Evolutionary conservation across 2,329 filamentous ascomycete genomes (phyloP).

Genomic region (Aspergillus fumigatus): DNA sequence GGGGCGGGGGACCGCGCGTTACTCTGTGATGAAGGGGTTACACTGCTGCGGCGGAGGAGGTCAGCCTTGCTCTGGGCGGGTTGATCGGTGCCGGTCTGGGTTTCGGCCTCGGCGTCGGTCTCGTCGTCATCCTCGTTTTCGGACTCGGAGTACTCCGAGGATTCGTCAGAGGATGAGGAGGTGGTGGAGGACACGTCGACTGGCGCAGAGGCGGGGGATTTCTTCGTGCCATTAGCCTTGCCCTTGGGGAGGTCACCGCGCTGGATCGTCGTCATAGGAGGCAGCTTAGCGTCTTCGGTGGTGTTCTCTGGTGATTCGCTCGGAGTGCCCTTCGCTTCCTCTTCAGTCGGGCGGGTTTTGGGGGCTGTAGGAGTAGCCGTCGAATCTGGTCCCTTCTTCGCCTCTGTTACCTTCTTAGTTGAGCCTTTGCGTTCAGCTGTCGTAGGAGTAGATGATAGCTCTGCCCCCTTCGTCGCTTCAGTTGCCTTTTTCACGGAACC

Average conservation of each 20-base stretch:
- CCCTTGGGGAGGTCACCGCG: not conserved
- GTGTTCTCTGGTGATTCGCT: conserved; percentile 1
- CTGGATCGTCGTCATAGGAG: not conserved
- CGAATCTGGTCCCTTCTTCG: not conserved
- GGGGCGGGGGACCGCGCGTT: not conserved
- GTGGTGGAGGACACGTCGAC: conserved; percentile 6
- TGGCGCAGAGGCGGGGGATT: not conserved
- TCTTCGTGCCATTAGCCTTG: conserved; percentile 1
- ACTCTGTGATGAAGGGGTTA: not conserved
- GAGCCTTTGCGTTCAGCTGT: not conserved
- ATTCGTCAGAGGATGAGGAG: not conserved
- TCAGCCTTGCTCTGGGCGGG: conserved; percentile 5
- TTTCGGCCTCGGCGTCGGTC: not conserved
- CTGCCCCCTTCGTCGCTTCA: not conserved
- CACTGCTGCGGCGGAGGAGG: not conserved
- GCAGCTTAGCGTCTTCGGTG: not conserved
- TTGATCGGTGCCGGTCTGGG: not conserved
- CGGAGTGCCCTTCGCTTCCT: not conserved
- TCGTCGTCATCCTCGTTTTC: not conserved
- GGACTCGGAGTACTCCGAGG: conserved; percentile 2
- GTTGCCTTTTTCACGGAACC: not conserved
- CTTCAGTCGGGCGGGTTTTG: not conserved
- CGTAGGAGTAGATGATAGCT: not conserved
- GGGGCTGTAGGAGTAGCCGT: not conserved
- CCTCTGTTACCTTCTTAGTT: too few relatives aligned